Conservation (phyloP, 495 filamentous ascomycete species). For the Thermochaetoides thermophila region DNA sequence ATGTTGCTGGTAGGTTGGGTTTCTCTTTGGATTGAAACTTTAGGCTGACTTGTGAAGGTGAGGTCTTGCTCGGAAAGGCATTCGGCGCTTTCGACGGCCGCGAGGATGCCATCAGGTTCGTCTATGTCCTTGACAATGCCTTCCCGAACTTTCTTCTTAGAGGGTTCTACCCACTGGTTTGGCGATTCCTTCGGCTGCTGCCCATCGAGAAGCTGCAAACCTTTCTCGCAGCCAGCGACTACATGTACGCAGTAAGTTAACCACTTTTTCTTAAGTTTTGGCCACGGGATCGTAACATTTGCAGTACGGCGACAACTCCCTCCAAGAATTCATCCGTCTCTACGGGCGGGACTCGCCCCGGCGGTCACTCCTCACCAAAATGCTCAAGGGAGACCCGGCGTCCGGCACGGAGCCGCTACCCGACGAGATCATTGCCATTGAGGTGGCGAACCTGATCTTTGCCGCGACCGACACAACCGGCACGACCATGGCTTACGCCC, state of each 20-base stretch:
- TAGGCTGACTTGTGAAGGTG: not conserved
- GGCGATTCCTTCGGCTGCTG: not conserved
- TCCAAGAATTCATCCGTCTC: constrained; percentile 6
- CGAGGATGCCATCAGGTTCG: constrained; percentile 1
- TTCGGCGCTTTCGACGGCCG: constrained; percentile 4
- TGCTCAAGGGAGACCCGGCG: constrained; percentile 8
- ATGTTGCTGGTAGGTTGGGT: constrained; percentile 1
- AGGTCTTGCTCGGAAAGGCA: constrained; percentile 1
- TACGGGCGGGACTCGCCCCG: constrained; percentile 5
- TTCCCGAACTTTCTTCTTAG: not conserved
- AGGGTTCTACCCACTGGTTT: not conserved
- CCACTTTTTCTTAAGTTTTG: no score
- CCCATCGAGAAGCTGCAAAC: constrained; percentile 2
- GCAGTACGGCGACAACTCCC: constrained; percentile 8
- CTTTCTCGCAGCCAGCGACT: constrained; percentile 2
- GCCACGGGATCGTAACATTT: not conserved
- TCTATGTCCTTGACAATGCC: constrained; percentile 5
- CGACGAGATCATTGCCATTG: constrained; percentile 10
- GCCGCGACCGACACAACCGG: constrained; percentile 15
- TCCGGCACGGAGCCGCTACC: constrained; percentile 8
- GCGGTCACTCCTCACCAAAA: constrained; percentile 9
- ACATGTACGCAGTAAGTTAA: constrained; percentile 1
- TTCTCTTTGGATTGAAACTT: no score
- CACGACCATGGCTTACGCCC: constrained; percentile 10
- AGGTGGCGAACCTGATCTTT: constrained; percentile 14